Evolutionary conservation across 352 stramenopile species (phyloP).

Genomic region (Phytophthora podocarpi): DNA sequence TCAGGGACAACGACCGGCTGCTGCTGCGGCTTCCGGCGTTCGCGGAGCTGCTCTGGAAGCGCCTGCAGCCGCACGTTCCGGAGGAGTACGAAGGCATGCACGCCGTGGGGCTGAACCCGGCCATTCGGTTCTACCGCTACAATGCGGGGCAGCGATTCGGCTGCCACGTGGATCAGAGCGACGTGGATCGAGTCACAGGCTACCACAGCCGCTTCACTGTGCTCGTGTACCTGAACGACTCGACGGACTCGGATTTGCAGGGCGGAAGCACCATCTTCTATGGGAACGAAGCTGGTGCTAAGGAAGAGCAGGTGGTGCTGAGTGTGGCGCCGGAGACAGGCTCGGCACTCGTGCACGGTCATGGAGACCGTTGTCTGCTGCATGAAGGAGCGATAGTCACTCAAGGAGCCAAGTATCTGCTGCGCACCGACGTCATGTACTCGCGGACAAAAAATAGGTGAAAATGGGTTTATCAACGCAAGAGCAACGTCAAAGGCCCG

Average conservation of each 20-base stretch:
- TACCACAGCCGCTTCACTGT: slow-evolving; percentile 82
- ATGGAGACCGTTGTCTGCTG: slow-evolving; percentile 75
- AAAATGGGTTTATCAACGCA: neutral
- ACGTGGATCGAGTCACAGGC: slow-evolving; percentile 72
- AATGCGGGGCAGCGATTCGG: slow-evolving; percentile 70
- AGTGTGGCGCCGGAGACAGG: slow-evolving; percentile 67
- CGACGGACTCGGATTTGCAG: slow-evolving; percentile 67
- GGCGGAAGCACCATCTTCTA: slow-evolving; percentile 82
- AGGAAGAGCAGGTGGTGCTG: slow-evolving; percentile 56
- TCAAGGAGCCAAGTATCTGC: slow-evolving; percentile 69
- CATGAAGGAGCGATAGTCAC: slow-evolving; percentile 76
- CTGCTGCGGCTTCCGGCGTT: slow-evolving; percentile 66
- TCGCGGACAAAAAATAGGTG: slow-evolving; percentile 24
- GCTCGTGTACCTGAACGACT: slow-evolving; percentile 85
- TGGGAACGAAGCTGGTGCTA: slow-evolving; percentile 46
- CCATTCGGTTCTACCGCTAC: slow-evolving; percentile 84
- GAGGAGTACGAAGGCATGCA: slow-evolving; percentile 66
- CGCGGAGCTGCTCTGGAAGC: slow-evolving; percentile 69
- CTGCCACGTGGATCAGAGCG: slow-evolving; percentile 86
- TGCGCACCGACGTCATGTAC: slow-evolving; percentile 88
- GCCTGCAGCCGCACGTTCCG: slow-evolving; percentile 59
- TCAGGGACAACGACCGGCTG: slow-evolving; percentile 80
- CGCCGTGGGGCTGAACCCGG: slow-evolving; percentile 68
- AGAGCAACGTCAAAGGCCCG: too few species aligned
- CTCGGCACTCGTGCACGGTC: slow-evolving; percentile 72